Evolutionary conservation across 805 yeast species (phyloP), one percentile per base, ranked within the genome.

Genomic region (Candida sanyiensis): DNA sequence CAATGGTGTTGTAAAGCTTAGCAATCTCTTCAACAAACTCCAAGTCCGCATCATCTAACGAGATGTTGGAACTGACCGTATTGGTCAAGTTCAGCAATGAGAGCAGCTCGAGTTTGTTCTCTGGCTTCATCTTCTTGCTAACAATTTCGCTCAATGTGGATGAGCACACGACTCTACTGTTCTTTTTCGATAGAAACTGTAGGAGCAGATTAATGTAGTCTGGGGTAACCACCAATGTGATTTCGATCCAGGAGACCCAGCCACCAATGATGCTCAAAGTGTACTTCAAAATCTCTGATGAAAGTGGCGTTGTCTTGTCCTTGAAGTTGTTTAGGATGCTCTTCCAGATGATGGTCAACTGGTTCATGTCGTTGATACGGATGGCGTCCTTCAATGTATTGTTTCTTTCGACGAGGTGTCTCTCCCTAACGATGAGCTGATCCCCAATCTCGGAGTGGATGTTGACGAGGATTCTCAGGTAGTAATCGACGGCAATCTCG

Each of bases 401-500:
- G 58, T 83, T 85, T 51, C 85, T 74, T 33, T 78, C 80, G 32
- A 73, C 74, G 12, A 70, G 59, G 18, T 73, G 74, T 48, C 76
- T 76, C 9, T 82, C 75, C 51, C 95, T 75, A 23, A 78, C 63
- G 47, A 88, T 83, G 48, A 89, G 72, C 56, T 84, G 93, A 58
- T 93, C 98, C 24, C 95, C 98, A 49, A 93, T 87, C 61, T 89
- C 96, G 21, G 80, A 80, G 58, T 93, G 97, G 44, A 93, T 77
- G 22, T 83, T 75, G 30, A 78, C 60, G 43, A 88, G 64, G 7
- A 87, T 73, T 54, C 96, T 73, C 27, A 82, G 61, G 58, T 83
- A 88, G 59, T 84, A 75, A 54, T 89, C 97, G 57, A 48, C 52
- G 0, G 55, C 57, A 10, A 54, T 39, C 25, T 50, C 55, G 26